phyloP scores from a whole-genome alignment of 768 basidiomycete genomes.

The Trametes cingulata region DNA sequence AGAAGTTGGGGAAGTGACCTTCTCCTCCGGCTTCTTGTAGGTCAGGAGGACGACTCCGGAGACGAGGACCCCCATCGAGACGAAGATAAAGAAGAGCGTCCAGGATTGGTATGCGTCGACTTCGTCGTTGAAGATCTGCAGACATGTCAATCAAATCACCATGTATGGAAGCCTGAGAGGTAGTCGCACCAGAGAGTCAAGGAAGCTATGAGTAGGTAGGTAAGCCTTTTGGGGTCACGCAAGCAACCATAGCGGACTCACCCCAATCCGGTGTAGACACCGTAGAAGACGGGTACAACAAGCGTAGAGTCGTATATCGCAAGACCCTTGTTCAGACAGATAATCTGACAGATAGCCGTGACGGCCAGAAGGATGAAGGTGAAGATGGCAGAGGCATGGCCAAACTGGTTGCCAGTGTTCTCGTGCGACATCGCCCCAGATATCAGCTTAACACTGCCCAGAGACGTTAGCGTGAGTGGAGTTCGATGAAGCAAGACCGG shows the following conservation, averaged over 20 bases:
- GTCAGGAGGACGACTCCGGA: slow-evolving; percentile 92
- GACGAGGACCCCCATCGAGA: slow-evolving; percentile 84
- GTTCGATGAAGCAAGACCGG: not conserved
- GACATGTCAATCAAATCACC: not conserved
- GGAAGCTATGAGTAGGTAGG: slow-evolving; percentile 41
- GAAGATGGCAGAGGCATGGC: slow-evolving; percentile 78
- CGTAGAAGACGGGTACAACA: slow-evolving; percentile 94
- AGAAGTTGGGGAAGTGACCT: slow-evolving; percentile 32
- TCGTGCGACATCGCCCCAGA: slow-evolving; percentile 75
- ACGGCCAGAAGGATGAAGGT: slow-evolving; percentile 54
- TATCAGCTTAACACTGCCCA: slow-evolving; percentile 72
- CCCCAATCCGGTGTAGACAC: slow-evolving; percentile 85
- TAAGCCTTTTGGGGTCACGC: not conserved
- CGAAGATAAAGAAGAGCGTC: slow-evolving; percentile 85
- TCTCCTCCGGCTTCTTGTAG: slow-evolving; percentile 81
- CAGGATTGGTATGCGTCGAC: slow-evolving; percentile 84
- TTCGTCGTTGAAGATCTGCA: slow-evolving; percentile 77
- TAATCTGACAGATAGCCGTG: slow-evolving; percentile 88
- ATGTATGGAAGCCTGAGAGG: not conserved
- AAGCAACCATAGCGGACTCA: slow-evolving; percentile 36
- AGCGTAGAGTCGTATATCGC: slow-evolving; percentile 88
- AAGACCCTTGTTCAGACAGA: slow-evolving; percentile 89
- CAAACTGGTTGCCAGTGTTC: slow-evolving; percentile 86
- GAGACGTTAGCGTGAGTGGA: not conserved
- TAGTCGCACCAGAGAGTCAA: slow-evolving; percentile 52